These are phyloP conservation scores for Colletotrichum orbiculare DNA, from an alignment of 2,329 filamentous ascomycete species.

Conservation along the genomic window DNA sequence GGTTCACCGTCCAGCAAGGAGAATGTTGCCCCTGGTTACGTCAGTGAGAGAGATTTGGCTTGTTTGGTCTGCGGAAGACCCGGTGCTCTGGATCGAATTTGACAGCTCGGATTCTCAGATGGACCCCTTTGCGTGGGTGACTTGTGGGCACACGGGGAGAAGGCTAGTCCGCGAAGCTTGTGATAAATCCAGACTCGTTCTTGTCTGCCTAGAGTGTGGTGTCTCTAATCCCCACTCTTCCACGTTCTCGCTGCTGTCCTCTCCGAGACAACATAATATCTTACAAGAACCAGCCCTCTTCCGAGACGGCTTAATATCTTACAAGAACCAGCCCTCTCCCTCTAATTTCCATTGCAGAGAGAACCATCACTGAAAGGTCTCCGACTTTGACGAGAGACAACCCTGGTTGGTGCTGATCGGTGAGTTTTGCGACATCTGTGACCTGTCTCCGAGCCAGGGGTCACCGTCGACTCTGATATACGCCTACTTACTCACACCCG, in stretches of 20 bases:
- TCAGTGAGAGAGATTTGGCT: conserved; percentile 12
- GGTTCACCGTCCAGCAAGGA: neutral
- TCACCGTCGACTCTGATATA: neutral
- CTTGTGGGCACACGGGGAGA: conserved; percentile 21
- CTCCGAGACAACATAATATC: neutral
- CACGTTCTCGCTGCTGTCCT: neutral
- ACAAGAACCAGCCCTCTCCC: neutral
- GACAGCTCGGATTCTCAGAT: conserved; percentile 29
- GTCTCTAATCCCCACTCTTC: neutral
- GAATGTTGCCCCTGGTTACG: conserved; percentile 14
- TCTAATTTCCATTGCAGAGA: neutral
- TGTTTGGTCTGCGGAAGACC: conserved; percentile 24
- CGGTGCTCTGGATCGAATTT: conserved; percentile 22
- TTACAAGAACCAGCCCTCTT: too few relatives aligned
- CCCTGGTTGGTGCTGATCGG: conserved; percentile 33
- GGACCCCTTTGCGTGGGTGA: conserved; percentile 24
- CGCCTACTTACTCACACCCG: neutral
- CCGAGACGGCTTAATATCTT: too few relatives aligned
- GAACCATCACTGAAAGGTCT: neutral
- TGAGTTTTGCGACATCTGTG: neutral
- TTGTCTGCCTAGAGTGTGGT: neutral
- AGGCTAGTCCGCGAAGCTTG: conserved; percentile 17
- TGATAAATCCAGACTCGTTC: conserved; percentile 29
- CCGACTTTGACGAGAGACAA: conserved; percentile 3
- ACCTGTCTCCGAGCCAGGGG: neutral